Conservation (phyloP, 768 basidiomycete genomes). For the Hygrocybe coccinea region DNA sequence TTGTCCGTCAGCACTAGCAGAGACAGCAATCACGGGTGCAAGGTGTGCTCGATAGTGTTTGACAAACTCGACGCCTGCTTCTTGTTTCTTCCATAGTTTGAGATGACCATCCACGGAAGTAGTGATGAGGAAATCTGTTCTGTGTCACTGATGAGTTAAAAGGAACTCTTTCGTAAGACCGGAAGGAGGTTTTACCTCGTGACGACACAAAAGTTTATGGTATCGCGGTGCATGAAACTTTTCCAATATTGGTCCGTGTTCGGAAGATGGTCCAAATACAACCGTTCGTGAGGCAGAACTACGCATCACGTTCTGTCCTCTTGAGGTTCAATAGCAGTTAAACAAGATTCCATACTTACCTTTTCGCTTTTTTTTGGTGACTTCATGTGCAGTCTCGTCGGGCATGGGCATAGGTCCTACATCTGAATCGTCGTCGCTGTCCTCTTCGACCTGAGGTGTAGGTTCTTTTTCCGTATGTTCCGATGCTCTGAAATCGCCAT, state of each 20-base stretch:
- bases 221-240: conserved; percentile 97
- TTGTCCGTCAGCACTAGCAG: conserved; percentile 87
- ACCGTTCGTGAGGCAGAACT: conserved; percentile 91
- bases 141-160: conserved; percentile 25
- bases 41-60: conserved; percentile 96
- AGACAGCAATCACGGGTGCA: conserved; percentile 69
- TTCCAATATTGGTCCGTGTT: conserved; percentile 91
- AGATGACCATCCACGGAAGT: conserved; percentile 93
- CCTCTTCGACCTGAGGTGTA: neutral
- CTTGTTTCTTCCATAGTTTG: conserved; percentile 99
- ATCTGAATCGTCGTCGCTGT: conserved; percentile 8
- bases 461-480: conserved; percentile 7
- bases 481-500: conserved; percentile 18
- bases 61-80: conserved; percentile 92
- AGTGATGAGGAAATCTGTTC: conserved; percentile 90
- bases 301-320: conserved; percentile 26
- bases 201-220: conserved; percentile 81
- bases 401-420: conserved; percentile 49
- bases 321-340: conserved; percentile 25
- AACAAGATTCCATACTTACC: conserved; percentile 41
- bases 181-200: conserved; percentile 61
- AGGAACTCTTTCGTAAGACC: neutral
- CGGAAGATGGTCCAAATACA: conserved; percentile 91
- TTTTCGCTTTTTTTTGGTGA: conserved; percentile 76
- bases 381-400: conserved; percentile 28